A percentile compares a stretch with the other conserved stretches of the same genome.
These are phyloP conservation scores for Warburgia ugandensis DNA, from an alignment of 164 flowering plant species.

Conservation along the genomic window DNA sequence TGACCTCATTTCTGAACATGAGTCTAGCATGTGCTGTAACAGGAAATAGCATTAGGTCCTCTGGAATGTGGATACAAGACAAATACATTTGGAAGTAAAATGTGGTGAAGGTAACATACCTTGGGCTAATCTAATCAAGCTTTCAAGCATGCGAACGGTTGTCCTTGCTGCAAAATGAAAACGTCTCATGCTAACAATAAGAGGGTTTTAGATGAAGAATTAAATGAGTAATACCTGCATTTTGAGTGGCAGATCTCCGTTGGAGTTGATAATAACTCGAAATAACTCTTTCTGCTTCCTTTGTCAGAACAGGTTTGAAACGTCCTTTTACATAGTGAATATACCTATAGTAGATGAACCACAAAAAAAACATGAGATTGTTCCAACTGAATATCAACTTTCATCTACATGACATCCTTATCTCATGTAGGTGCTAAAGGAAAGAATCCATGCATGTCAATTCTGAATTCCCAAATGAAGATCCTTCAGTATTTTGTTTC, in stretches of 20 bases:
- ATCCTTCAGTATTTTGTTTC: too few species aligned
- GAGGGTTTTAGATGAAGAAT: background rate
- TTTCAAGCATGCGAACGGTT: slow-evolving; percentile 96
- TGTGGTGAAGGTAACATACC: slow-evolving; percentile 28
- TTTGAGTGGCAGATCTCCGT: slow-evolving; percentile 75
- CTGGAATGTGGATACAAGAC: background rate
- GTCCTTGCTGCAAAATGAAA: slow-evolving; percentile 65
- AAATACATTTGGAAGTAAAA: background rate
- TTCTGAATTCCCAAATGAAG: too few species aligned
- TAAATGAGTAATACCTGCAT: slow-evolving; percentile 55
- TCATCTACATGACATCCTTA: too few species aligned
- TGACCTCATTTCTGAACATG: slow-evolving; percentile 93
- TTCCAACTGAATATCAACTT: slow-evolving; percentile 1
- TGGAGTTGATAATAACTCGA: slow-evolving; percentile 96
- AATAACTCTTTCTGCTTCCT: slow-evolving; percentile 84
- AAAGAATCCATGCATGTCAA: too few species aligned
- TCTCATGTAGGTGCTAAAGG: too few species aligned
- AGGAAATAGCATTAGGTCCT: background rate
- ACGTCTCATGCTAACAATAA: background rate
- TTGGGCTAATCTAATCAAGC: slow-evolving; percentile 92
- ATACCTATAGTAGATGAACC: slow-evolving; percentile 43
- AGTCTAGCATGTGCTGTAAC: slow-evolving; percentile 90
- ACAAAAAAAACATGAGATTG: slow-evolving; percentile 1
- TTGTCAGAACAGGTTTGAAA: slow-evolving; percentile 75
- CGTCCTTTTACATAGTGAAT: slow-evolving; percentile 67